phyloP scores from a whole-genome alignment of 2,329 filamentous ascomycete species.

The Magnaporthales sp. region DNA sequence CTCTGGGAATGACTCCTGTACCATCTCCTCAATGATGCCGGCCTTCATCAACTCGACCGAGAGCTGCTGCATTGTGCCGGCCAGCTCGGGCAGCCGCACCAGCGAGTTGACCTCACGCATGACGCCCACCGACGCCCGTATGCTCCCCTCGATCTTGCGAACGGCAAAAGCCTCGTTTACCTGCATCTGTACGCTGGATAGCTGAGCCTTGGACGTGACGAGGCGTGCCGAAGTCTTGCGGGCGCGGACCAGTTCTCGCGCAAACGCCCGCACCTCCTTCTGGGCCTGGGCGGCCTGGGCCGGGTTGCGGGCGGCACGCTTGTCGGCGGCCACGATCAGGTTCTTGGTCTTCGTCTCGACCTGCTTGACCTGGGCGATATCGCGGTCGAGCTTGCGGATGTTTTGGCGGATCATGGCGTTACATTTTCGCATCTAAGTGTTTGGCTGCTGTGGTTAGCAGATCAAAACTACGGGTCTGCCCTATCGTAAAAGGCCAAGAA shows the following conservation, averaged over 20 bases:
- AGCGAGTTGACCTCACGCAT: constrained; percentile 95
- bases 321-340: constrained; percentile 75
- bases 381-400: constrained; percentile 88
- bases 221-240: constrained; percentile 69
- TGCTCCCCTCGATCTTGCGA: constrained; percentile 89
- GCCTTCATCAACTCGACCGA: constrained; percentile 85
- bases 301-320: constrained; percentile 72
- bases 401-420: constrained; percentile 84
- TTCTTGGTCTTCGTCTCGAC: constrained; percentile 79
- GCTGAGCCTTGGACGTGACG: constrained; percentile 81
- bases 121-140: constrained; percentile 77
- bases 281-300: constrained; percentile 70
- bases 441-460: not conserved
- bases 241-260: constrained; percentile 74
- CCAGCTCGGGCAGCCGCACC: constrained; percentile 76
- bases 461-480: not conserved
- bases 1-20: constrained; percentile 75
- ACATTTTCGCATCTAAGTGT: constrained; percentile 81
- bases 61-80: constrained; percentile 81
- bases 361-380: constrained; percentile 69
- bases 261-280: constrained; percentile 79
- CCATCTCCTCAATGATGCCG: constrained; percentile 97
- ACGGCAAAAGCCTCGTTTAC: constrained; percentile 94
- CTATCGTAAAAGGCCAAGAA: constrained; percentile 4
- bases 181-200: constrained; percentile 92